Percentiles rank a stretch among this genome's conserved stretches.
phyloP scores from a whole-genome alignment of 441 rosid genomes.

The Erodium texanum region DNA sequence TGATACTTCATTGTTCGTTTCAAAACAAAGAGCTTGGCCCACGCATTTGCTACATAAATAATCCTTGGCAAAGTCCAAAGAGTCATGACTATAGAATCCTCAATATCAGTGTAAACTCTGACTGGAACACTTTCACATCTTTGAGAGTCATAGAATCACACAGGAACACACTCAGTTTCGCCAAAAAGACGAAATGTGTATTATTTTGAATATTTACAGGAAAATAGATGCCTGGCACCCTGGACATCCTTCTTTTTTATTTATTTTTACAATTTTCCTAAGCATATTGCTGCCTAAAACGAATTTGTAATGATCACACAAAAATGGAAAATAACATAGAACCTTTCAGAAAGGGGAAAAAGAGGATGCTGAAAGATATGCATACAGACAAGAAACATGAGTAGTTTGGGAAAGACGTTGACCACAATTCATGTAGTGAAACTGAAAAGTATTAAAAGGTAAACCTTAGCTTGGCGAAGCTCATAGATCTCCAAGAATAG shows the following conservation, averaged over 20 bases:
- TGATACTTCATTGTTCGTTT: not conserved
- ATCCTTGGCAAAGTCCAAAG: too few species aligned
- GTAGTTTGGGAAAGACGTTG: not conserved
- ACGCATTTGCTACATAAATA: too few species aligned
- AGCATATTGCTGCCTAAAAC: not conserved
- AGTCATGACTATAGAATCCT: too few species aligned
- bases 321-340: not conserved
- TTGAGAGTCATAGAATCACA: too few species aligned
- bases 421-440: not conserved
- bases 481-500: slow-evolving; percentile 95
- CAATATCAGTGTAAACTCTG: too few species aligned
- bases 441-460: slow-evolving; percentile 5
- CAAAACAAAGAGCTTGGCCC: not conserved
- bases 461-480: slow-evolving; percentile 96
- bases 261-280: not conserved
- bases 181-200: not conserved
- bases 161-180: not conserved
- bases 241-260: not conserved
- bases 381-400: not conserved
- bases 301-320: not conserved
- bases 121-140: too few species aligned
- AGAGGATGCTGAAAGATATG: too few species aligned
- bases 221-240: not conserved
- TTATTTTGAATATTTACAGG: not conserved
- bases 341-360: too few species aligned